A percentile compares a stretch with the other conserved stretches of the same genome.
Evolutionary conservation across 495 filamentous ascomycete genomes (phyloP).

Genomic region (Daldinia grandis): DNA sequence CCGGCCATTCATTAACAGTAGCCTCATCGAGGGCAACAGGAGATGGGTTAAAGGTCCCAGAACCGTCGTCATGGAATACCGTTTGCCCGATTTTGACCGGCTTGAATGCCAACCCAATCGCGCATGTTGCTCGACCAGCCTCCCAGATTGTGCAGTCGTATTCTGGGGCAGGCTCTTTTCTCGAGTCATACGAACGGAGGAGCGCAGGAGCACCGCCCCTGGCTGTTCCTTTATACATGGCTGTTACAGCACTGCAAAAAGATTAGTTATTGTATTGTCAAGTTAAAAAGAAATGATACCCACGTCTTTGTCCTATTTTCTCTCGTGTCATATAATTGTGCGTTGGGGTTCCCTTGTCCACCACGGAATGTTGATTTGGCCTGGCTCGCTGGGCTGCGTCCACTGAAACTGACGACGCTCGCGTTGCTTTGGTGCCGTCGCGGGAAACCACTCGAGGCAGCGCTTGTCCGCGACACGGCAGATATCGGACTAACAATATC

Average conservation of each 20-base stretch:
- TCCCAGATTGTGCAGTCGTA: constrained; percentile 95
- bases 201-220: constrained; percentile 72
- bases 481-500: constrained; percentile 46
- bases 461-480: constrained; percentile 51
- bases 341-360: constrained; percentile 66
- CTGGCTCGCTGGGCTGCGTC: constrained; percentile 54
- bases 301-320: constrained; percentile 93
- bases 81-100: constrained; percentile 93
- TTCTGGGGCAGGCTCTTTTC: constrained; percentile 86
- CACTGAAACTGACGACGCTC: constrained; percentile 68
- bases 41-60: constrained; percentile 90
- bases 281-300: constrained; percentile 47
- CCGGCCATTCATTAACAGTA: constrained; percentile 91
- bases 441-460: constrained; percentile 42
- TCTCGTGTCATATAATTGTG: constrained; percentile 79
- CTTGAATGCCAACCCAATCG: constrained; percentile 93
- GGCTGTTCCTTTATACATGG: constrained; percentile 83
- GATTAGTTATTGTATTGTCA: constrained; percentile 41
- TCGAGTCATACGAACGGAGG: constrained; percentile 92
- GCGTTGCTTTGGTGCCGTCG: constrained; percentile 66
- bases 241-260: constrained; percentile 77
- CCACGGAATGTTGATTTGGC: constrained; percentile 56
- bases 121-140: constrained; percentile 92
- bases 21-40: constrained; percentile 89
- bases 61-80: constrained; percentile 91